Evolutionary conservation across 441 rosid species (phyloP), one percentile per base, ranked within the genome.

Genomic region (Populus hybrid): DNA sequence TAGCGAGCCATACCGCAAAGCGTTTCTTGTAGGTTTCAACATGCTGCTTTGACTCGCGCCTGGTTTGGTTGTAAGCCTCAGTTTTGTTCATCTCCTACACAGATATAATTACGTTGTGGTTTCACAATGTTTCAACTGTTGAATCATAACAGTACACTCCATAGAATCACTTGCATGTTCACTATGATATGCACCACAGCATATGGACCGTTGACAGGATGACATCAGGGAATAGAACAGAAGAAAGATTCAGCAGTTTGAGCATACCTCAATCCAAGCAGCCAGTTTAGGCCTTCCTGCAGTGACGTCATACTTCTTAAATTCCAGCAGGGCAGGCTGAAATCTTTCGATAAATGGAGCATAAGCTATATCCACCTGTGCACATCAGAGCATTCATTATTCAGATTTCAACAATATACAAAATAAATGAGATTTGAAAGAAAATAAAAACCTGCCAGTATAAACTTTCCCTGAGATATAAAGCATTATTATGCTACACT

Each of bases 331-430:
- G 64, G 85, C 86, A 26, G 89, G 91, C 54, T 40, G 84, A 65
- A 73, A 89, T 72, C 97, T 85, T 81, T 91, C 97, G 3, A 92
- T 86, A 76, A 90, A 93, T 67, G 98, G 97, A 76, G 80, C 89
- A 83, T 88, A 91, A 54, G 93, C 95, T 67, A 90, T 87, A 84
- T 92, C 97, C 70, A 86, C 96, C 97, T 89, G 78, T 20, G 35
- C 24, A 67, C 10, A 59, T 67, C 65, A 78, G 5, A 64, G 4
- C 32, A 30, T 3, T 54, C 32, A 30, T 50, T 54, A 54, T 54
- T 54, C 59, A 50, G 59, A 50, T 50, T 50, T 50, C 61, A 54
- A 54, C n/a, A 5, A 54, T 54, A 18, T 54, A 16, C 61, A 54
- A 54, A 54, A 54, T 54, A 54, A 54, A 54, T 16, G 8, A 54